Base-by-base conservation (phyloP, 306 rosid genomes). In the Vigna radiata region DNA sequence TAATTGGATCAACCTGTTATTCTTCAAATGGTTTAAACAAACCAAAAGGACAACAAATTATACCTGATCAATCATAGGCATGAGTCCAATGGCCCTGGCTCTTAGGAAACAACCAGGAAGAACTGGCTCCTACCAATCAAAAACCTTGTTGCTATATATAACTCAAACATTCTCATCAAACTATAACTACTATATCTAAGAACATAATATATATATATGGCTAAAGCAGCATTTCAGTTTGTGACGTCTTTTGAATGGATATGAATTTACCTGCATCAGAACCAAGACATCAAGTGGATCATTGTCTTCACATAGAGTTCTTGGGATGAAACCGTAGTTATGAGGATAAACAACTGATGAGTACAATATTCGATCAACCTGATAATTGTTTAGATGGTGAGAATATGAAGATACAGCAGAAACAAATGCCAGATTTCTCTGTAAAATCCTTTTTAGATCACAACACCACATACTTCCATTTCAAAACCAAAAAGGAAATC, bases 21-120 rank as follows among this genome's bases (percentile, higher is more conserved):
- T 19, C 71, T 21, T 64, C 27, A 60, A 49, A 68, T 7, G 15
- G 4, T 58, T 3, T 17, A 33, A 70, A 69, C 18, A 59, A 78
- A 43, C 43, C 58, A 39, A 49, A n/a, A 68, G 55, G 77, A 6
- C 16, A 16, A 27, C 41, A 81, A 87, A 46, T 75, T 85, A n/a
- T 64, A 94, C 98, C 97, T 90, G 97, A 73, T 96, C 99, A 81
- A 96, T 96, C 99, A 96, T 96, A 18, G 99, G 97, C 98, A 96
- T 96, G 6, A 96, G 84, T 87, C 99, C 98, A 68, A 96, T 88
- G 85, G 98, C 92, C 76, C 78, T 87, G 70, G 99, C 99, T 82
- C 99, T 81, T 44, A 92, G 92, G 77, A 96, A 96, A 82, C 96
- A 89, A 73, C 99, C 99, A 36, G 99, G 97, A 87, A 96, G 89